A percentile compares a stretch with the other conserved stretches of the same genome.
Conservation (phyloP, 768 basidiomycete genomes). For the Pleurotus sapidus region DNA sequence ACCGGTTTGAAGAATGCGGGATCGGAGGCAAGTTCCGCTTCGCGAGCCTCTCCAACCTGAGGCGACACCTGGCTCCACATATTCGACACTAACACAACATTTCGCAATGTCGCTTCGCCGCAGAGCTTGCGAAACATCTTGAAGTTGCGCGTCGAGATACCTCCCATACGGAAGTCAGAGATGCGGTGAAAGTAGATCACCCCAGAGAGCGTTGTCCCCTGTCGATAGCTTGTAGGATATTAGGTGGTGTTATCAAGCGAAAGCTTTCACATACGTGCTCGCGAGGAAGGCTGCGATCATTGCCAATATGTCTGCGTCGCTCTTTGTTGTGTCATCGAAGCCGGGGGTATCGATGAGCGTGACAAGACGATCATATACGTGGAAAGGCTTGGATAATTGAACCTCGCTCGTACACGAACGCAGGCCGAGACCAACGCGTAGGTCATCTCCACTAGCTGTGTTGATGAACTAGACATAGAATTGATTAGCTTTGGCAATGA, state of each 20-base stretch:
- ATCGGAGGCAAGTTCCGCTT: conserved; percentile 37
- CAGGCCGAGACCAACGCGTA: conserved; percentile 26
- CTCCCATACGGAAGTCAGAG: conserved; percentile 35
- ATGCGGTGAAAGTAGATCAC: conserved; percentile 44
- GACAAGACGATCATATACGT: conserved; percentile 23
- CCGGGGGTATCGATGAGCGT: conserved; percentile 39
- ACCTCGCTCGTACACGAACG: conserved; percentile 32
- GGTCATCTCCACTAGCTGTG: conserved; percentile 25
- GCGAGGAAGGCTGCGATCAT: conserved; percentile 22
- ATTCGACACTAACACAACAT: conserved; percentile 45
- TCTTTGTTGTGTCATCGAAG: conserved; percentile 34
- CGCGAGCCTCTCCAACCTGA: conserved; percentile 35
- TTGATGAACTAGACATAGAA: conserved; percentile 28
- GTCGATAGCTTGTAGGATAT: conserved; percentile 10
- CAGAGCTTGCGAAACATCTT: conserved; percentile 43
- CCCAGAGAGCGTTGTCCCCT: conserved; percentile 28
- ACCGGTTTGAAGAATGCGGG: conserved; percentile 52
- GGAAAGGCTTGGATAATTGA: conserved; percentile 20
- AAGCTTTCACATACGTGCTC: conserved; percentile 5
- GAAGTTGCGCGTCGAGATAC: conserved; percentile 37
- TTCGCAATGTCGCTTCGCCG: conserved; percentile 36
- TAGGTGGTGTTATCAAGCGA: not conserved
- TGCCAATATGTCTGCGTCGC: conserved; percentile 29
- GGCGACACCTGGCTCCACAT: conserved; percentile 39
- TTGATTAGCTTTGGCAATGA: not conserved